Evolutionary conservation across 768 basidiomycete genomes (phyloP).

Genomic region (Serendipita sp.): DNA sequence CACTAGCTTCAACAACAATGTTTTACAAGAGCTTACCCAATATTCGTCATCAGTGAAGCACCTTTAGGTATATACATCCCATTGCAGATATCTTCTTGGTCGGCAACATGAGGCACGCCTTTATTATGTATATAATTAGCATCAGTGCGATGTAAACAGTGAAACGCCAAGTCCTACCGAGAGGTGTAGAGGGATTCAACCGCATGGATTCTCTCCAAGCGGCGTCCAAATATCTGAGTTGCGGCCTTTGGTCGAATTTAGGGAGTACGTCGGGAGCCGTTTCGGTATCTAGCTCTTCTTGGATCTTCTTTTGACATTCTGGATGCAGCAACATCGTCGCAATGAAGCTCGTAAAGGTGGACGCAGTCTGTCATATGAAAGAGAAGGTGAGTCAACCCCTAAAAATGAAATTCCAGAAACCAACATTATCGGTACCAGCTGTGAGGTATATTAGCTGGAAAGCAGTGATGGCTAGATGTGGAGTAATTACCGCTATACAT

Average conservation of each 20-base stretch:
- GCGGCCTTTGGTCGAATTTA: conserved; percentile 10
- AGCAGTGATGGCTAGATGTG: not conserved
- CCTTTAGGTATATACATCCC: conserved; percentile 14
- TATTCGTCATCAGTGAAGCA: not conserved
- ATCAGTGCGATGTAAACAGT: not conserved
- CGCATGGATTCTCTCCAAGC: conserved; percentile 5
- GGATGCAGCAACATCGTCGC: conserved; percentile 14
- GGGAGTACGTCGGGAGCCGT: conserved; percentile 11
- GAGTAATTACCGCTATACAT: not conserved
- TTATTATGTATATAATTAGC: not conserved
- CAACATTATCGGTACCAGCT: conserved; percentile 2
- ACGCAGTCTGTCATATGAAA: conserved; percentile 9
- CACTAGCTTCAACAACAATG: not conserved
- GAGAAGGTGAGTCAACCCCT: not conserved
- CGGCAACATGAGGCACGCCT: not conserved
- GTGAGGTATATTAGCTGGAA: not conserved
- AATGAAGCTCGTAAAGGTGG: conserved; percentile 13
- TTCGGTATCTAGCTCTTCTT: conserved; percentile 14
- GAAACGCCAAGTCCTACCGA: not conserved
- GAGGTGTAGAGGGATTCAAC: not conserved
- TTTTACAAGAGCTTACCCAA: not conserved
- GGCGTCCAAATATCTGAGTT: conserved; percentile 12
- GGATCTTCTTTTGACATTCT: conserved; percentile 12
- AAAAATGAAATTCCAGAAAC: not conserved
- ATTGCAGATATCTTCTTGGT: not conserved